phyloP scores from a whole-genome alignment of 164 flowering plant genomes.

The Piper longum region DNA sequence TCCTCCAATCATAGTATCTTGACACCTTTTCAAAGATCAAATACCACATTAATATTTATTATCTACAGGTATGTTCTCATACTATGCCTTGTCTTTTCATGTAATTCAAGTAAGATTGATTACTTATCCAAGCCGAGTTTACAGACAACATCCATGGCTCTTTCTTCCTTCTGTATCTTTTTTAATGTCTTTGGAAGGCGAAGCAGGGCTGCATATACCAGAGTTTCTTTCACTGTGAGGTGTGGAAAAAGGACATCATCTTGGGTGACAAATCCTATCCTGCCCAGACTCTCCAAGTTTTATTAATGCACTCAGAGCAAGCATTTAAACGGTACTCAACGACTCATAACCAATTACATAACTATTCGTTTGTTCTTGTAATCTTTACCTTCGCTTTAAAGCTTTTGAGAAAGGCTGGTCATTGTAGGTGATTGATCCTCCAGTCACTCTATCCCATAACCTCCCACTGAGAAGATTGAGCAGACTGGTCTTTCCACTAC shows the following conservation, averaged over 20 bases:
- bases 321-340: no score
- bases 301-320: no score
- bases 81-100: no score
- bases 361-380: neutral
- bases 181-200: slow-evolving; percentile 61
- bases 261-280: slow-evolving; percentile 98
- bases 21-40: slow-evolving; percentile 1
- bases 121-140: slow-evolving; percentile 92
- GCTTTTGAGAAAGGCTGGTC: slow-evolving; percentile 71
- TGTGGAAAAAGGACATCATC: slow-evolving; percentile 94
- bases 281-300: slow-evolving; percentile 15
- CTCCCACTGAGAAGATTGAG: slow-evolving; percentile 78
- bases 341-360: no score
- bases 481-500: slow-evolving; percentile 86
- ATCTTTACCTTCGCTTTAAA: slow-evolving; percentile 63
- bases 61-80: neutral
- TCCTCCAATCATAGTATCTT: slow-evolving; percentile 6
- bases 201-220: slow-evolving; percentile 70
- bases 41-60: neutral
- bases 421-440: slow-evolving; percentile 72
- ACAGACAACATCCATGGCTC: slow-evolving; percentile 61
- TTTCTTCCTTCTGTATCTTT: slow-evolving; percentile 67
- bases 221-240: slow-evolving; percentile 83
- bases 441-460: slow-evolving; percentile 19
- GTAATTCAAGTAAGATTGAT: neutral